Evolutionary conservation across 805 yeast species (phyloP), one percentile per base, ranked within the genome.

Genomic region (Zygoascus bituminiphila): DNA sequence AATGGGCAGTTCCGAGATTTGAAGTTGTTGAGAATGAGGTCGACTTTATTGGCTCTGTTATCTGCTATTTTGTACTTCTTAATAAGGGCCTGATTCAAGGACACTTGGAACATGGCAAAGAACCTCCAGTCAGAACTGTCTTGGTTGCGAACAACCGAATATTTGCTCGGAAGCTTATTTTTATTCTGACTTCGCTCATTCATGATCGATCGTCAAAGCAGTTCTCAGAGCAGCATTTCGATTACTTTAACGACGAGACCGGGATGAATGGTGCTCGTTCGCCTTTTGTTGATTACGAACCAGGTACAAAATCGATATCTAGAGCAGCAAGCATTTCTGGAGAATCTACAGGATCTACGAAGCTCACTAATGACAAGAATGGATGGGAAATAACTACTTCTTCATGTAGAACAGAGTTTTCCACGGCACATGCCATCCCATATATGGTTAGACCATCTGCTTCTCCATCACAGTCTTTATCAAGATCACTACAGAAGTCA

Each of bases 381-480:
- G 60, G 59, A 14, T 56, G 58, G 56, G 59, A 56, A 17, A 50
- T 57, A 15, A 54, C 58, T 10, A 45, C 26, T 29, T 35, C 54
- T 5, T 24, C 29, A 5, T 41, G 57, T 0, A 42, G 46, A 9
- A 44, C 53, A 1, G 52, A 42, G 15, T 38, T 53, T 3, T 38
- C 48, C 21, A 31, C 46, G 38, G 44, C 53, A n/a, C 47, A 56
- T 17, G 55, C 53, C n/a, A 50, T 56, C 38, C 58, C 60, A 2
- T 59, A 55, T 44, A 59, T 56, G 10, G 46, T 56, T 6, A 44
- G 57, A 7, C 57, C 60, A 17, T 35, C 49, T 6, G 48, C 50
- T 33, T 56, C 60, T 6, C 51, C 54, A 2, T 41, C 51, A 3
- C 36, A 24, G 3, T 55, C 59, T 10, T 45, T 56, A 9, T 54